Evolutionary conservation across 139 green algal genomes (phyloP), one percentile per base, ranked within the genome.

Genomic region (Diplosphaera chodatii): DNA sequence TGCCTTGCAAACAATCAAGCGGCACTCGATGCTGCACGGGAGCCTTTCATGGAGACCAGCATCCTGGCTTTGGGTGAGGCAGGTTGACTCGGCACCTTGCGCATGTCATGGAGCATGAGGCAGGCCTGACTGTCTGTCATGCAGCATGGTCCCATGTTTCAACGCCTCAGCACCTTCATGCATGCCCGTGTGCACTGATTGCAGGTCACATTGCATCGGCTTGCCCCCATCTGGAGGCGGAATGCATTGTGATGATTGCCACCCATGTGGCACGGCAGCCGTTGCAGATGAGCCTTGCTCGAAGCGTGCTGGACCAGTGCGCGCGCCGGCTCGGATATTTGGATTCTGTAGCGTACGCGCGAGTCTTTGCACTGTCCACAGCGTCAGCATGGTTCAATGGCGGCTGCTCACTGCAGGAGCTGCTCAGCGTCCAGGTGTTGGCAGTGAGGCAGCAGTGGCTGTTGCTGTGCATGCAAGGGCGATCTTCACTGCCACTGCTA

Each of bases 51-150:
- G 30, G 81, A 86, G 68, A 83, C 74, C 16, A 64, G 48, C 21
- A 28, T 85, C 27, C 33, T 86, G 3, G 75, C 75, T 41, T 71
- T 86, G 56, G 81, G 74, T 82, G n/a, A 18, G 70, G 32, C 0
- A 10, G 25, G 16, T 31, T 48, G 37, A 48, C 8, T 48, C 6
- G 48, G 13, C 25, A 18, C 48, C 48, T n/a, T 59, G 48, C n/a
- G n/a, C n/a, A n/a, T n/a, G n/a, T n/a, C n/a, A n/a, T n/a, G n/a
- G n/a, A n/a, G n/a, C n/a, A n/a, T n/a, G n/a, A n/a, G n/a, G n/a
- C n/a, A n/a, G n/a, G n/a, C n/a, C n/a, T n/a, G n/a, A n/a, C n/a
- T n/a, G n/a, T n/a, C n/a, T n/a, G n/a, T n/a, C n/a, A n/a, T n/a
- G n/a, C n/a, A n/a, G n/a, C n/a, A n/a, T n/a, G n/a, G n/a, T n/a